phyloP scores from a whole-genome alignment of 106 monocot genomes.

The Dactylorhiza incarnata region DNA sequence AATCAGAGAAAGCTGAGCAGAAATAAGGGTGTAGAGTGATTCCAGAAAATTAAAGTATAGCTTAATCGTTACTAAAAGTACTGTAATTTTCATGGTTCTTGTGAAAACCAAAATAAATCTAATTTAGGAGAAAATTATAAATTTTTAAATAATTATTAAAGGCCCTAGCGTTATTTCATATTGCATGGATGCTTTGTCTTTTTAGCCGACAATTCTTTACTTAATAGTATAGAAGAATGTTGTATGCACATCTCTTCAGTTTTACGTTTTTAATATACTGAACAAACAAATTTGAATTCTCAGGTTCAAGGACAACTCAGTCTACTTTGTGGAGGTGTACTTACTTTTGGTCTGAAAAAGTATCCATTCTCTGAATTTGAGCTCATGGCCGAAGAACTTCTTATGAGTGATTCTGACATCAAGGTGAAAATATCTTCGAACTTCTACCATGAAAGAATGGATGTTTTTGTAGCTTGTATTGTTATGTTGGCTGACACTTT shows the following conservation, averaged over 20 bases:
- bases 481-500: neutral
- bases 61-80: no score
- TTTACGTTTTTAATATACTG: neutral
- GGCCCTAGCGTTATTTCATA: no score
- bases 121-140: no score
- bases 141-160: no score
- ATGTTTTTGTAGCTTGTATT: neutral
- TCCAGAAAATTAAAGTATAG: no score
- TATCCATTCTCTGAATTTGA: slow-evolving; percentile 98
- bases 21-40: no score
- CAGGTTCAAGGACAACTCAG: slow-evolving; percentile 97
- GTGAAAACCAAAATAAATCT: no score
- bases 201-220: no score
- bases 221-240: neutral
- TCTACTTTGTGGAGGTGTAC: slow-evolving; percentile 43
- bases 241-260: neutral
- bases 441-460: neutral
- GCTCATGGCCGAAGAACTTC: slow-evolving; percentile 98
- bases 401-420: slow-evolving; percentile 91
- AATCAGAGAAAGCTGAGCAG: no score
- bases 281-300: neutral
- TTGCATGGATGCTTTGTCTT: no score
- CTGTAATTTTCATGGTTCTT: no score
- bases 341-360: slow-evolving; percentile 80
- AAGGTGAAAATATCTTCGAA: slow-evolving; percentile 41